Percentiles rank a stretch among this genome's conserved stretches.
Conservation (phyloP, 2,329 filamentous ascomycete species). For the Microascus cirrosus region DNA sequence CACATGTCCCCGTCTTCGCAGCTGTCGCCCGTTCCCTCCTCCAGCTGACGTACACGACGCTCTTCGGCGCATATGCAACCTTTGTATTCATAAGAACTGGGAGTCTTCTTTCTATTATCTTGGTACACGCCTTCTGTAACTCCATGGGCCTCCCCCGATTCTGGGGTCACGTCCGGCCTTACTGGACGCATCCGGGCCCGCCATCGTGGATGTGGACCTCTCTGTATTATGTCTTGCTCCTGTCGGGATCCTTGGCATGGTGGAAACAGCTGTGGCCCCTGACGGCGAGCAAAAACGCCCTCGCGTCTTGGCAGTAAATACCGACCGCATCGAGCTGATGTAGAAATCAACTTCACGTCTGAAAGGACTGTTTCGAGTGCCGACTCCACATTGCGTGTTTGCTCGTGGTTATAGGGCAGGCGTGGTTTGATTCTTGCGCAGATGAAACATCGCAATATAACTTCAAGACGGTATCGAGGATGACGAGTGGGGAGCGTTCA, state of each 20-base stretch:
- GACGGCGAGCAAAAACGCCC: conserved; percentile 44
- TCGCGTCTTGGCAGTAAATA: neutral
- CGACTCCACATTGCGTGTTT: neutral
- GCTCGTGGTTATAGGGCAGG: neutral
- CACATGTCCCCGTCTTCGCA: conserved; percentile 50
- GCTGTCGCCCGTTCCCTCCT: conserved; percentile 63
- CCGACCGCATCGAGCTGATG: neutral
- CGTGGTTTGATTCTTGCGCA: neutral
- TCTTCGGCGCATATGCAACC: conserved; percentile 89
- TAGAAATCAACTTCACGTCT: neutral
- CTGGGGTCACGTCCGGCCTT: conserved; percentile 63
- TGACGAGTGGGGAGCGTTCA: neutral
- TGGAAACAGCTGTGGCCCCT: conserved; percentile 59
- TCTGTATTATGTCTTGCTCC: conserved; percentile 67
- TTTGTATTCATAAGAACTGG: conserved; percentile 83
- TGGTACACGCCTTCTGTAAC: conserved; percentile 85
- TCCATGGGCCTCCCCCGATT: conserved; percentile 79
- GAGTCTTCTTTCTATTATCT: conserved; percentile 62
- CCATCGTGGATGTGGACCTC: conserved; percentile 49
- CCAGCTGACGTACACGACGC: conserved; percentile 80
- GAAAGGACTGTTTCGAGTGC: neutral
- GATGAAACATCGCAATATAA: neutral
- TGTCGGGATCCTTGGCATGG: conserved; percentile 62
- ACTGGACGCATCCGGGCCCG: conserved; percentile 22
- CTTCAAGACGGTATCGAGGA: neutral